A percentile compares a stretch with the other conserved stretches of the same genome.
Conservation (phyloP, 2,329 filamentous ascomycete species). For the Cladophialophora psammophila region DNA sequence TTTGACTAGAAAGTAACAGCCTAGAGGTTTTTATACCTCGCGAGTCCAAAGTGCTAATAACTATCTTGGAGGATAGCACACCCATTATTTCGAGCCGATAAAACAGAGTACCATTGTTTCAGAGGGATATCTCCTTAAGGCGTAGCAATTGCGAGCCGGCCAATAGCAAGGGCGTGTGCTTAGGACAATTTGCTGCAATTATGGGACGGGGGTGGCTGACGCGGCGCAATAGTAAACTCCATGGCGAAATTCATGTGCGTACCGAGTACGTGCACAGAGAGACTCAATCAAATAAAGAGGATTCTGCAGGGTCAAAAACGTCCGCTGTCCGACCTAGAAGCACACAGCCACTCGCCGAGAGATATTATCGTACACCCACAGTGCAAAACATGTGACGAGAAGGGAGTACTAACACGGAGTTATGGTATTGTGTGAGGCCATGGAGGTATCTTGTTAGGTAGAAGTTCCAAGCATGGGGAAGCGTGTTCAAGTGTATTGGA, state of each 20-base stretch:
- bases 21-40: too few relatives aligned
- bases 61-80: neutral
- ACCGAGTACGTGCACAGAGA: too few relatives aligned
- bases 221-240: neutral
- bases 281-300: too few relatives aligned
- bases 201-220: neutral
- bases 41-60: too few relatives aligned
- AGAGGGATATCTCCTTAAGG: neutral
- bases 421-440: neutral
- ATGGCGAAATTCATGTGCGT: too few relatives aligned
- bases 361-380: neutral
- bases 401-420: neutral
- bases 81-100: neutral
- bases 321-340: neutral
- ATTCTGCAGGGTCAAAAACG: neutral
- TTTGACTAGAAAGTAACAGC: neutral
- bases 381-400: neutral
- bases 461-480: neutral
- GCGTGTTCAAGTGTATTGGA: too few relatives aligned
- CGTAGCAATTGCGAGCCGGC: neutral
- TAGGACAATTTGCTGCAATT: neutral
- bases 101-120: neutral
- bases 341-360: neutral
- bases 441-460: neutral
- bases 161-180: neutral